phyloP scores from a whole-genome alignment of 768 basidiomycete genomes.

The Suillus cothurnatus region DNA sequence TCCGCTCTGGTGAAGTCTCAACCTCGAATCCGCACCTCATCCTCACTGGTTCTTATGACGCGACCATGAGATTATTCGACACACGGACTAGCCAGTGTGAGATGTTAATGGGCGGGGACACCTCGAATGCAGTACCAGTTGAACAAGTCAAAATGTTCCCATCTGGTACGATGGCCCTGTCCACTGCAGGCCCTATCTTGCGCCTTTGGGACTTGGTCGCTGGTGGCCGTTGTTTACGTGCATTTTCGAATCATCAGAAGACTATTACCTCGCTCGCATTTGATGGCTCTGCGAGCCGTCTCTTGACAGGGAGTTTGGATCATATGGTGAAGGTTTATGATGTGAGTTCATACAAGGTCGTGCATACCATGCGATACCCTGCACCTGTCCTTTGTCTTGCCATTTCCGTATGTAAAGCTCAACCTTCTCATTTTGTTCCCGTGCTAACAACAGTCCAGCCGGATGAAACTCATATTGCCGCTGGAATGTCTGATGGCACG shows the following conservation, averaged over 20 bases:
- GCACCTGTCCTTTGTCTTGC: conserved; percentile 89
- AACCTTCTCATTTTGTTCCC: not conserved
- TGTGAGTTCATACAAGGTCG: conserved; percentile 88
- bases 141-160: conserved; percentile 95
- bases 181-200: conserved; percentile 89
- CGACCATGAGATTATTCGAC: conserved; percentile 87
- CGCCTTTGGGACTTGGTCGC: conserved; percentile 95
- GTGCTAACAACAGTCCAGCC: conserved; percentile 53
- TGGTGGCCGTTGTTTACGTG: conserved; percentile 85
- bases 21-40: conserved; percentile 80
- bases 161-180: conserved; percentile 81
- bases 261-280: conserved; percentile 90
- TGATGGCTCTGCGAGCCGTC: conserved; percentile 70
- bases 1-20: conserved; percentile 89
- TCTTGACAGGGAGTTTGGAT: conserved; percentile 90
- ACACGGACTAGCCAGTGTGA: conserved; percentile 81
- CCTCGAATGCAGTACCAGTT: conserved; percentile 54
- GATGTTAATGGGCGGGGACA: conserved; percentile 68
- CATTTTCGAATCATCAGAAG: conserved; percentile 97
- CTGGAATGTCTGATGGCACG: conserved; percentile 98
- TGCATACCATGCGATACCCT: conserved; percentile 98
- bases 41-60: conserved; percentile 94
- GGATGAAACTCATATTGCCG: conserved; percentile 94
- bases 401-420: conserved; percentile 70
- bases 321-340: conserved; percentile 99